phyloP scores from a whole-genome alignment of 2,329 filamentous ascomycete species.

The Phaeosphaeriaceae sp. region DNA sequence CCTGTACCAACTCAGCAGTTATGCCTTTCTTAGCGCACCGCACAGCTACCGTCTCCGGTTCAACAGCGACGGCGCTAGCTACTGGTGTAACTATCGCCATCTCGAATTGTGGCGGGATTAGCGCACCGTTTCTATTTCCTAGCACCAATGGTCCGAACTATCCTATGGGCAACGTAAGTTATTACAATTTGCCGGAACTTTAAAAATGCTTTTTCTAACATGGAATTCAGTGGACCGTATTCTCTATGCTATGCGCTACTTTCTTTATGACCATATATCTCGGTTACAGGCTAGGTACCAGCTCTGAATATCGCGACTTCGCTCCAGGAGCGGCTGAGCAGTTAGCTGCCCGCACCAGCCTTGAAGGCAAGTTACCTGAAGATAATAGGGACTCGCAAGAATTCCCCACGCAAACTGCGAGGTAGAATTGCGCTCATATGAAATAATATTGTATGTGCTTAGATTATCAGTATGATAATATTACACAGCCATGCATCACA shows the following conservation, averaged over 20 bases:
- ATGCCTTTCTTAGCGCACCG: slow-evolving; percentile 29
- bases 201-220: no score
- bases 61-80: slow-evolving; percentile 28
- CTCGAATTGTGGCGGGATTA: slow-evolving; percentile 29
- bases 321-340: slow-evolving; percentile 28
- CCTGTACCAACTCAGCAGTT: slow-evolving; percentile 28
- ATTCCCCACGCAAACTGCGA: slow-evolving; percentile 3
- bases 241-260: slow-evolving; percentile 21
- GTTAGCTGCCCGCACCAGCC: slow-evolving; percentile 16
- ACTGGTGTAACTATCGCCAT: slow-evolving; percentile 30
- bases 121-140: slow-evolving; percentile 28
- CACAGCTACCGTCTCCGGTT: slow-evolving; percentile 27
- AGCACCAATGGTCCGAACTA: slow-evolving; percentile 23
- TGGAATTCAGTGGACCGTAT: slow-evolving; percentile 24
- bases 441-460: no score
- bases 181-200: no score
- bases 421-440: no score
- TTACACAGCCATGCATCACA: no score
- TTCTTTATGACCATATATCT: slow-evolving; percentile 28
- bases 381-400: slow-evolving; percentile 8
- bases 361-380: slow-evolving; percentile 22
- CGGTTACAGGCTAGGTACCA: slow-evolving; percentile 26
- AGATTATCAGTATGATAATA: no score
- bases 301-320: slow-evolving; percentile 28
- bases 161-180: slow-evolving; percentile 25